These are phyloP conservation scores for Venturia carpophila DNA, from an alignment of 2,329 filamentous ascomycete genomes.

Conservation along the genomic window DNA sequence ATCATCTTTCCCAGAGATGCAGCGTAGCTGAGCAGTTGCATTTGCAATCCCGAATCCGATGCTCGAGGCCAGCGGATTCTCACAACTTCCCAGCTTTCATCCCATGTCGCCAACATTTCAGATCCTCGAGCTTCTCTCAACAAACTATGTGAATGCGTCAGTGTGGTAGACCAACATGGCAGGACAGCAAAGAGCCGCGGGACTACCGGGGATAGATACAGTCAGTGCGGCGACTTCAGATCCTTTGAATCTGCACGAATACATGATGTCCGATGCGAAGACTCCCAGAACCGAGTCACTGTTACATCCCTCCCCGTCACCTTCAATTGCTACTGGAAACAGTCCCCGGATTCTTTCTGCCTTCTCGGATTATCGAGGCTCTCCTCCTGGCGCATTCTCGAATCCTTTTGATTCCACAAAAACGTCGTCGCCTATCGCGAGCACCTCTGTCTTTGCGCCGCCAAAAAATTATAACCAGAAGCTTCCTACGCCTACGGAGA, in stretches of 20 bases:
- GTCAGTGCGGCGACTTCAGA: background rate
- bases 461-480: background rate
- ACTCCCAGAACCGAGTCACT: conserved; percentile 12
- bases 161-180: conserved; percentile 4
- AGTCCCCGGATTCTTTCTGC: conserved; percentile 8
- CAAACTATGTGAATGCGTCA: background rate
- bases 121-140: background rate
- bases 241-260: conserved; percentile 15
- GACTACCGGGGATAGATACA: background rate
- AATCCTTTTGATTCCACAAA: conserved; percentile 7
- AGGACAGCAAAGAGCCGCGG: conserved; percentile 1
- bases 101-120: background rate
- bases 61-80: background rate
- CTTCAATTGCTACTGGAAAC: conserved; percentile 11
- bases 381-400: background rate
- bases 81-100: background rate
- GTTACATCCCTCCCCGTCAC: background rate
- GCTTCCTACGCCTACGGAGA: background rate
- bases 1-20: background rate
- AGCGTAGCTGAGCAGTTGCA: background rate
- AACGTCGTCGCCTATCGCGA: background rate
- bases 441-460: background rate
- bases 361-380: conserved; percentile 5
- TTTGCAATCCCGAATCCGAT: background rate
- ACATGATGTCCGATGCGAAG: conserved; percentile 16